phyloP scores from a whole-genome alignment of 2,329 filamentous ascomycete genomes.

The Huntiella omanensis region DNA sequence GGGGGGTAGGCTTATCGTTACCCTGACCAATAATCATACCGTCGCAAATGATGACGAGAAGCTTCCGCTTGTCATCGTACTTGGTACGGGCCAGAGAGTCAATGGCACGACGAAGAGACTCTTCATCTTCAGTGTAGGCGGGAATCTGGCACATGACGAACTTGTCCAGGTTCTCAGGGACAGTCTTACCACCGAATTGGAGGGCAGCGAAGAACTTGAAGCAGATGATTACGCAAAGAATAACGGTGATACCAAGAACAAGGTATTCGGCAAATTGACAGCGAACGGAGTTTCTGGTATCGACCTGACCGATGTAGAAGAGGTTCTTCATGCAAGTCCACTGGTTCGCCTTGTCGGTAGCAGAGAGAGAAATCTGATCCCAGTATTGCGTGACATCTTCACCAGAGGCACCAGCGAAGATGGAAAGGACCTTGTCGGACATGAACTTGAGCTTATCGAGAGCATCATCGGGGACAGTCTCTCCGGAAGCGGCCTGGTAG shows the following conservation, averaged over 20 bases:
- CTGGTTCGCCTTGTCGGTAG: slow-evolving; percentile 45
- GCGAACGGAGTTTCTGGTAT: slow-evolving; percentile 69
- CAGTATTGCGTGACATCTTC: slow-evolving; percentile 70
- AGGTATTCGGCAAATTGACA: slow-evolving; percentile 86
- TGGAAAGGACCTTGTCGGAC: slow-evolving; percentile 48
- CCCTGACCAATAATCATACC: slow-evolving; percentile 99
- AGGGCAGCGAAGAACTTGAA: slow-evolving; percentile 97
- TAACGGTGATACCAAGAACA: slow-evolving; percentile 62
- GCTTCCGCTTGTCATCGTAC: slow-evolving; percentile 96
- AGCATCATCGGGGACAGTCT: slow-evolving; percentile 25
- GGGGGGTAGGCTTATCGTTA: slow-evolving; percentile 86
- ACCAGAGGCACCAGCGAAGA: slow-evolving; percentile 63
- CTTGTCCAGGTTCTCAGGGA: slow-evolving; percentile 93
- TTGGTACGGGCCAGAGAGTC: slow-evolving; percentile 89
- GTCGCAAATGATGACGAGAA: slow-evolving; percentile 81
- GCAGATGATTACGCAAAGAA: slow-evolving; percentile 63
- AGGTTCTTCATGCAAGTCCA: slow-evolving; percentile 75
- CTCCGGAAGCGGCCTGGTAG: slow-evolving; percentile 36
- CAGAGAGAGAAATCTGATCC: slow-evolving; percentile 45
- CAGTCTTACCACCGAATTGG: slow-evolving; percentile 78
- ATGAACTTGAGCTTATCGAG: slow-evolving; percentile 57
- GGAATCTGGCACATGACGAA: slow-evolving; percentile 97
- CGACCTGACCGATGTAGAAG: slow-evolving; percentile 82
- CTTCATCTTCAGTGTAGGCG: slow-evolving; percentile 95
- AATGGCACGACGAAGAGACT: slow-evolving; percentile 88